Evolutionary conservation across 2,329 filamentous ascomycete genomes (phyloP), one percentile per base, ranked within the genome.

Genomic region (Pseudogymnoascus sp.): DNA sequence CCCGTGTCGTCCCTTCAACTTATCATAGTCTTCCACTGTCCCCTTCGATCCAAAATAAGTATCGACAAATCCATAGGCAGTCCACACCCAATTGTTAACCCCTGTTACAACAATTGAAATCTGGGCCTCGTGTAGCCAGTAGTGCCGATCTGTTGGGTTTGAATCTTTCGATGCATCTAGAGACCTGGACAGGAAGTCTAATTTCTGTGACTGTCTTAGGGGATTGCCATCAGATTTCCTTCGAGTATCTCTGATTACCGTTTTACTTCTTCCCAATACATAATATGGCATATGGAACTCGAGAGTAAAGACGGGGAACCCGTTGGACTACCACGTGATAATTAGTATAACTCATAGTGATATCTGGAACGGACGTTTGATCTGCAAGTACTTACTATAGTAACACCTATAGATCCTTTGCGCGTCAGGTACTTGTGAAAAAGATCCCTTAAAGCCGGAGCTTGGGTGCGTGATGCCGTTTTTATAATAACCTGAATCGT

Each of bases 141-240:
- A 31, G 34, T 36, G 34, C 34, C 11, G 34, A 36, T 36, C 34
- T 36, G 34, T 36, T 36, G 34, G 34, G 34, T 12, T 36, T 36
- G 18, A 34, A 12, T 12, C 53, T 28, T 16, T n/a, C 18, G n/a
- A 23, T 46, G 36, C 31, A 31, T 60, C 18, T 25, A 23, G 21
- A 34, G 42, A 12, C 14, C 53, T 36, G 31, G 21, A 61, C 63
- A 16, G 70, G 68, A 8, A 63, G 72, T 6, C 68, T 72, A 50
- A 37, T 18, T 59, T 40, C 60, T 53, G 53, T 11, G 56, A 64
- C 12, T 46, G 12, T 63, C 65, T 64, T 36, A 64, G 28, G 7
- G 63, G 61, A 14, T 60, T 50, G n/a, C 46, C 21, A 46, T 60
- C 37, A 23, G 21, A 59, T 28, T 36, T 36, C 4, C 34, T 36